Base-by-base conservation (phyloP, 352 stramenopile genomes). In the Phytophthora vignae region DNA sequence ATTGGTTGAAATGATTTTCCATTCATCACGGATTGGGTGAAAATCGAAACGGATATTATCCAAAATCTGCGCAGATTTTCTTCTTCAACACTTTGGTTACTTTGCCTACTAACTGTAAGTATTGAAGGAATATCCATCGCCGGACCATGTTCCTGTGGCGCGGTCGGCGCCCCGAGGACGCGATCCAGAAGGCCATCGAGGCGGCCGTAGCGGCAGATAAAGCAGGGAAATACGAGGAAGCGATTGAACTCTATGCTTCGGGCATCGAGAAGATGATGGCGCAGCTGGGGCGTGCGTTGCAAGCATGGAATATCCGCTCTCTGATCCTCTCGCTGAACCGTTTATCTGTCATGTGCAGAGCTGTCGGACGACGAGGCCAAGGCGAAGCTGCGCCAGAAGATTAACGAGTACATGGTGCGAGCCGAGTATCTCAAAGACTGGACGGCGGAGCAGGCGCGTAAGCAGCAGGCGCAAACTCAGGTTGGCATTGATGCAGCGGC, bases 341-440 rank as follows among this genome's bases (percentile, higher is more conserved):
- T 15, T 56, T 50, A 21, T 67, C 48, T 21, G 67, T 19, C 42
- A 29, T 58, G n/a, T 57, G 63, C 54, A 93, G 80, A 77, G 36
- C 62, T 80, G 22, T 59, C 64, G 6, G 58, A 79, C 6, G 84
- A 90, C 3, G 62, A 76, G 4, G 69, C 71, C 10, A 69, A 79
- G 19, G 69, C 77, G 25, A 54, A 79, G 1, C 62, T 84, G 63
- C 60, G 81, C 4, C 58, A 68, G 15, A 87, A 91, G 61, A 94
- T 94, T 31, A 77, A 93, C 33, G 86, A 91, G 65, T 95, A 93
- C 64, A 94, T 96, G 83, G 72, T 87, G 40, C 77, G 89, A 11
- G 89, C 89, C 1, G 89, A 96, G 78, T 65, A 84, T 22, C 53
- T 96, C 4, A 95, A 94, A 49, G 74, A 80, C 0, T 78, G 71